Evolutionary conservation across 257 asterid genomes (phyloP).

Genomic region (Cruciata laevipes): DNA sequence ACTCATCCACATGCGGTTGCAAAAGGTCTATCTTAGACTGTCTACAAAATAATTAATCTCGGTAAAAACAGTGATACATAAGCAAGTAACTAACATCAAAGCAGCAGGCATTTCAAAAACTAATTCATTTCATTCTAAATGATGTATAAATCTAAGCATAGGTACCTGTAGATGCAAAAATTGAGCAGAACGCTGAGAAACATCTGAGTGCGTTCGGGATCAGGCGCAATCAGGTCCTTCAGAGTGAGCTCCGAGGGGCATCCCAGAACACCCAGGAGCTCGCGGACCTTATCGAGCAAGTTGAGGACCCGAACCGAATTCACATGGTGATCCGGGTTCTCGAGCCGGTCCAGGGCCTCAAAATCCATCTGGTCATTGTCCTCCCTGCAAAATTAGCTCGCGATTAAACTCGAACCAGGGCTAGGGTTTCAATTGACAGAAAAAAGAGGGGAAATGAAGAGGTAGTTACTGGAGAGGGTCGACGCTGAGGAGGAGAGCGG

Average conservation of each 20-base stretch:
- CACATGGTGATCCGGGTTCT: slow-evolving; percentile 70
- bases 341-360: slow-evolving; percentile 66
- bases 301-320: slow-evolving; percentile 49
- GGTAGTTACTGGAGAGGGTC: slow-evolving; percentile 38
- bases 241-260: slow-evolving; percentile 61
- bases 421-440: background rate
- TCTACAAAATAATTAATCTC: slow-evolving; percentile 24
- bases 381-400: slow-evolving; percentile 35
- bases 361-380: slow-evolving; percentile 74
- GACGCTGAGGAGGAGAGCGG: slow-evolving; percentile 41
- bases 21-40: slow-evolving; percentile 38
- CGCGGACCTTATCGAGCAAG: slow-evolving; percentile 43
- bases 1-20: slow-evolving; percentile 45
- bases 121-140: background rate
- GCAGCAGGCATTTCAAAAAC: background rate
- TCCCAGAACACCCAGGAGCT: slow-evolving; percentile 33
- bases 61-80: background rate
- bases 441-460: background rate
- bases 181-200: slow-evolving; percentile 78
- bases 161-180: slow-evolving; percentile 61
- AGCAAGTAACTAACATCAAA: background rate
- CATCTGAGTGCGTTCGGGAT: slow-evolving; percentile 54
- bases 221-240: slow-evolving; percentile 73
- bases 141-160: too few species aligned
- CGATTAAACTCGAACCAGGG: slow-evolving; percentile 11